phyloP scores from a whole-genome alignment of 768 basidiomycete species.

The Infundibulicybe gibba region DNA sequence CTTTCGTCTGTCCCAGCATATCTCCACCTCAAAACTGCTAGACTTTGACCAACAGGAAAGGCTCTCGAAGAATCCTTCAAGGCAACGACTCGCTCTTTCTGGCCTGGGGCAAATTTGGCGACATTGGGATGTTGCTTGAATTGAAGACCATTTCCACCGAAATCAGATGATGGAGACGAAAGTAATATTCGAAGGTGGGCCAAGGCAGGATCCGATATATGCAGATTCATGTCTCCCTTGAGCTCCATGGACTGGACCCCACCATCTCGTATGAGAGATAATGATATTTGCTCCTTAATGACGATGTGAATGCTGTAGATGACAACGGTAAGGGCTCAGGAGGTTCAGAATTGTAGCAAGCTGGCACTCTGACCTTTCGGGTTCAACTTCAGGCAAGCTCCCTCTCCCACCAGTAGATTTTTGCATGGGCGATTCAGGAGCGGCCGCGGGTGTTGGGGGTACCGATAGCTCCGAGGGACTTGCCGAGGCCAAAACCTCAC shows the following conservation, averaged over 20 bases:
- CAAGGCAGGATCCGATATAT: constrained; percentile 72
- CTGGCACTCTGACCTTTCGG: constrained; percentile 56
- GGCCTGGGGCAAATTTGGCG: constrained; percentile 72
- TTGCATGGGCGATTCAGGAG: constrained; percentile 41
- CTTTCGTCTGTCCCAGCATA: constrained; percentile 90
- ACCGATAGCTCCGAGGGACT: constrained; percentile 38
- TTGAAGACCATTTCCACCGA: constrained; percentile 68
- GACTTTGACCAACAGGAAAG: constrained; percentile 85
- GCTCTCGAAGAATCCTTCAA: constrained; percentile 79
- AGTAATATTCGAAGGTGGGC: constrained; percentile 72
- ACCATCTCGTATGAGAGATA: constrained; percentile 85
- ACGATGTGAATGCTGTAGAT: constrained; percentile 73
- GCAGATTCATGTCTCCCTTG: constrained; percentile 92
- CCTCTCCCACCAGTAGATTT: constrained; percentile 49
- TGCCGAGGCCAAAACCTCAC: constrained; percentile 56
- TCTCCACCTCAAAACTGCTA: constrained; percentile 92
- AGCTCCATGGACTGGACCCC: constrained; percentile 88
- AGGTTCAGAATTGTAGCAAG: background rate
- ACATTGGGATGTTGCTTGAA: constrained; percentile 98
- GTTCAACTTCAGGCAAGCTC: constrained; percentile 70
- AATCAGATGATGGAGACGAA: constrained; percentile 48
- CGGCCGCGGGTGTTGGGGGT: constrained; percentile 44
- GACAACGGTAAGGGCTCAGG: background rate
- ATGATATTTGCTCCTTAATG: constrained; percentile 79
- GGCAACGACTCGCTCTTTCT: constrained; percentile 56